Conservation (phyloP, 1,284 basidiomycete species). For the Sanguinoderma infundibulare region DNA sequence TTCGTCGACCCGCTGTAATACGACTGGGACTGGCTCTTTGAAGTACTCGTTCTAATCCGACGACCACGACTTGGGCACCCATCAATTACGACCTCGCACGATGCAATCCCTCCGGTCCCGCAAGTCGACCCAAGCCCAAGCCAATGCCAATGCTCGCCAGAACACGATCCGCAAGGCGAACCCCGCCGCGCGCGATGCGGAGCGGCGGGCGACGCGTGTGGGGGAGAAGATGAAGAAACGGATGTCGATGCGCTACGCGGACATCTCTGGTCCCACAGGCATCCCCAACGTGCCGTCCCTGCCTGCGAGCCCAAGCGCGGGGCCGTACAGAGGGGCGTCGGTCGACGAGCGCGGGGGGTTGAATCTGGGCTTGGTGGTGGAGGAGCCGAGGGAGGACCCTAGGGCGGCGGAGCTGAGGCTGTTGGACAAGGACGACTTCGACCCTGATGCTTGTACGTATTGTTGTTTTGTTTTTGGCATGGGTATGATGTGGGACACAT, state of each 20-base stretch:
- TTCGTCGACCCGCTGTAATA: no score
- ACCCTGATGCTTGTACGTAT: slow-evolving; percentile 79
- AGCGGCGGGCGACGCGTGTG: slow-evolving; percentile 70
- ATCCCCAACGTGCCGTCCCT: slow-evolving; percentile 62
- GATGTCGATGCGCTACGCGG: slow-evolving; percentile 89
- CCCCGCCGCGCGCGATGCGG: slow-evolving; percentile 25
- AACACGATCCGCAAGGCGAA: slow-evolving; percentile 21
- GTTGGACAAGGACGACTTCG: slow-evolving; percentile 77
- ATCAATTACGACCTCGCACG: no score
- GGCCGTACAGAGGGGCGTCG: slow-evolving; percentile 17
- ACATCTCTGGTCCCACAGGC: slow-evolving; percentile 68
- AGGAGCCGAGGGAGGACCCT: slow-evolving; percentile 53
- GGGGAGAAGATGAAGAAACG: slow-evolving; percentile 95
- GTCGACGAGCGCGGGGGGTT: slow-evolving; percentile 30
- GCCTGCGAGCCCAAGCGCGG: slow-evolving; percentile 36
- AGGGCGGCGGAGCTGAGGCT: slow-evolving; percentile 60
- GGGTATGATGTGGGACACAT: neutral
- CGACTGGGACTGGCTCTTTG: no score
- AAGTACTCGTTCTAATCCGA: no score
- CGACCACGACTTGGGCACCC: no score
- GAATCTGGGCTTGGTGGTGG: slow-evolving; percentile 37
- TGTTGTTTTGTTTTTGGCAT: no score
- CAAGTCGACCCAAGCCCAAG: slow-evolving; percentile 51
- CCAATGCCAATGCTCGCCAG: slow-evolving; percentile 30
- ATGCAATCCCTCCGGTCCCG: slow-evolving; percentile 74